Base-by-base conservation (phyloP, 1,284 basidiomycete species). In the Melampsora larici-populina region DNA sequence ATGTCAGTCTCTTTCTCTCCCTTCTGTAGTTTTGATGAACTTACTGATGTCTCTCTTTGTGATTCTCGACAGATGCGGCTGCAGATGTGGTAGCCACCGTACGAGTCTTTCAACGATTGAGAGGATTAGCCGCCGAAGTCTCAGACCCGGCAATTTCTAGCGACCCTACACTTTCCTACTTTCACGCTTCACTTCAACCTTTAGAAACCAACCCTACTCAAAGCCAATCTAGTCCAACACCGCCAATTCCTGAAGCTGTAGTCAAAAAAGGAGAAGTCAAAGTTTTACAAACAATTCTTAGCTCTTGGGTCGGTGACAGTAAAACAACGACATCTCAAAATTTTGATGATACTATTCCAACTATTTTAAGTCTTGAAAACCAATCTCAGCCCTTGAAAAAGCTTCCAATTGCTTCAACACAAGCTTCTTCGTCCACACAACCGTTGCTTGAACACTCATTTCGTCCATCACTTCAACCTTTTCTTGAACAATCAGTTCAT, bases 41-140 rank as follows among this genome's bases (percentile, higher is more conserved):
- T 8, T 11, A 40, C 43, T 46, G 13, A 46, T 46, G 9, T 46
- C 13, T 9, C 6, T 9, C 1, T 9, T 43, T 43, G 55, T 58
- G n/a, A 58, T 58, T 24, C 24, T 24, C n/a, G 9, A 43, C 31
- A 74, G 72, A 74, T 74, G 72, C 72, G 24, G 72, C 72, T 13
- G 46, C 60, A 17, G 63, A 74, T 49, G 63, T 74, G 17, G 63
- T 66, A 29, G 72, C 72, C 1, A 74, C 72, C 7, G 33, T 66
- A n/a, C 72, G 72, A 33, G 72, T 74, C 29, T 49, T 63, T 15
- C 21, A 29, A 48, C 21, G 36, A 3, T 24, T 74, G 43, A 65
- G 51, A 24, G 40, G 40, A 24, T 33, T 66, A 33, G 63, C 64
- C 26, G 26, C 51, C 40, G 33, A 51, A 31, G 24, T 21, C 2